Conservation (phyloP, 345 rosid genomes). For the Hibiscus syriacus region DNA sequence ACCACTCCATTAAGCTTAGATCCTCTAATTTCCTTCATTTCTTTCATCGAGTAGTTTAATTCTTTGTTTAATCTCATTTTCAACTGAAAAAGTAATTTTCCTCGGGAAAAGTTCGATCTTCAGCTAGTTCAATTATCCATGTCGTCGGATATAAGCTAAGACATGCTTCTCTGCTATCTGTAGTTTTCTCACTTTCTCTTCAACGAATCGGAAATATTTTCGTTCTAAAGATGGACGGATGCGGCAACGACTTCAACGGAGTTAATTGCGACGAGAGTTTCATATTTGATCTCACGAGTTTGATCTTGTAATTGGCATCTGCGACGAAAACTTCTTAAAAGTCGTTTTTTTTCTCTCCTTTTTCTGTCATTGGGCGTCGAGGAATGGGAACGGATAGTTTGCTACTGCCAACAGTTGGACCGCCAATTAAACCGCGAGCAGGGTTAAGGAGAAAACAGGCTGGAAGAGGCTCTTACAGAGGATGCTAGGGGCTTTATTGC, state of each 20-base stretch:
- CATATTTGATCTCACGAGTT: conserved; percentile 17
- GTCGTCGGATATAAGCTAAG: conserved; percentile 4
- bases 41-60: background rate
- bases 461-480: conserved; percentile 94
- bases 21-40: background rate
- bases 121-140: background rate
- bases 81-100: background rate
- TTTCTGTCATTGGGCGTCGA: conserved; percentile 20
- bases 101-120: background rate
- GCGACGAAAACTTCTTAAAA: background rate
- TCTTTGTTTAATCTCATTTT: background rate
- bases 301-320: conserved; percentile 3
- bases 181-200: background rate
- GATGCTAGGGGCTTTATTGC: conserved; percentile 46
- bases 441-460: conserved; percentile 91
- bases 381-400: conserved; percentile 75
- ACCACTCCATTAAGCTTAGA: background rate
- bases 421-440: conserved; percentile 77
- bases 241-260: conserved; percentile 12
- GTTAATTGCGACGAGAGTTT: background rate
- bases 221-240: background rate
- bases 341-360: background rate
- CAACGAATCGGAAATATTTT: background rate
- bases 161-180: background rate
- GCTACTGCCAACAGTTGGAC: conserved; percentile 74